Percentiles rank a stretch among this genome's conserved stretches.
Conservation (phyloP, 768 basidiomycete species). For the Peribolospora kevripleyi region DNA sequence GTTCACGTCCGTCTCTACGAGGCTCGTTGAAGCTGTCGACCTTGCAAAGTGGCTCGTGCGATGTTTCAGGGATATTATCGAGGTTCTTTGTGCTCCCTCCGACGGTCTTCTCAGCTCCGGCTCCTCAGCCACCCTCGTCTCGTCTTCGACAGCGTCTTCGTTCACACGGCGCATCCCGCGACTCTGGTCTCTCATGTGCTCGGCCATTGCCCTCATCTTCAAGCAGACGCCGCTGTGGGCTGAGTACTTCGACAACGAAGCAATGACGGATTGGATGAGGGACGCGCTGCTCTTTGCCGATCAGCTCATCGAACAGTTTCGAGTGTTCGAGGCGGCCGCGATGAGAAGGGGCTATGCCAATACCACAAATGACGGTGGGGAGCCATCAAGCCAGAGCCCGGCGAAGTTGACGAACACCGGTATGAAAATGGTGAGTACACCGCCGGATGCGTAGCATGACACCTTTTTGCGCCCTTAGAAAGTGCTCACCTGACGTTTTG, state of each 20-base stretch:
- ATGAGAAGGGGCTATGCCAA: conserved; percentile 18
- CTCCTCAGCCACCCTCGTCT: conserved; percentile 2
- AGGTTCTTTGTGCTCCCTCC: conserved; percentile 49
- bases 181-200: conserved; percentile 64
- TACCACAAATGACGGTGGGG: conserved; percentile 6
- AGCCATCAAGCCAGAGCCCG: conserved; percentile 12
- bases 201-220: conserved; percentile 60
- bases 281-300: conserved; percentile 84
- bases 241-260: conserved; percentile 44
- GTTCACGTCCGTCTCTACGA: conserved; percentile 38
- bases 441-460: not conserved
- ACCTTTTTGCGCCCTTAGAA: not conserved
- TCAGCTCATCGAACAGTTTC: conserved; percentile 58
- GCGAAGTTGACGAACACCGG: conserved; percentile 35
- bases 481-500: too few relatives aligned
- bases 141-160: conserved; percentile 11
- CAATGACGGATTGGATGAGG: conserved; percentile 94
- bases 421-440: conserved; percentile 33
- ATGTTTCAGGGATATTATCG: conserved; percentile 77
- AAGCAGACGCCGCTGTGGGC: conserved; percentile 65
- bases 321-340: conserved; percentile 49
- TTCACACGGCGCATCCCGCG: conserved; percentile 26
- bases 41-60: conserved; percentile 74
- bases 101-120: conserved; percentile 36
- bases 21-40: conserved; percentile 60